phyloP scores from a whole-genome alignment of 1,284 basidiomycete genomes.

The Apiotrichum akiyoshidainum region DNA sequence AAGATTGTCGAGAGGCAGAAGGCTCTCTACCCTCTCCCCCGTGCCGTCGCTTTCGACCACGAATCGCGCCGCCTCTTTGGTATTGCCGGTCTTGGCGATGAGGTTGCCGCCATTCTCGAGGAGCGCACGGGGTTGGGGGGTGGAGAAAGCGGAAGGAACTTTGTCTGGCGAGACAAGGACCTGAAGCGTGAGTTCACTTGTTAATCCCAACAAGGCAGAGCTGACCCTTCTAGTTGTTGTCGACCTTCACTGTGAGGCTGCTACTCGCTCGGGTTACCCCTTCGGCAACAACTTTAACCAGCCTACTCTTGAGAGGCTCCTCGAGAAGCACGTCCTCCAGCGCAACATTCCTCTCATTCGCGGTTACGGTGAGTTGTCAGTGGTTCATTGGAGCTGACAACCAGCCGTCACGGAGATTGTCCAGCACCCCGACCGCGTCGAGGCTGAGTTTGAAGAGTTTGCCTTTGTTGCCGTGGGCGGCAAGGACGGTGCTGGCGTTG shows the following conservation, averaged over 20 bases:
- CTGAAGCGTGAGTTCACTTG: constrained; percentile 13
- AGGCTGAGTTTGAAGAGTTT: constrained; percentile 6
- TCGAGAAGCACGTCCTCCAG: constrained; percentile 9
- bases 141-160: constrained; percentile 20
- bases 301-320: constrained; percentile 17
- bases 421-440: constrained; percentile 3
- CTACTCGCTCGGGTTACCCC: constrained; percentile 22
- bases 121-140: constrained; percentile 10
- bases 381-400: too few species aligned
- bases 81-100: constrained; percentile 12
- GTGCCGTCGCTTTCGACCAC: constrained; percentile 25
- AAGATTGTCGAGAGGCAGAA: constrained; percentile 24
- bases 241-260: constrained; percentile 13
- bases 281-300: constrained; percentile 19
- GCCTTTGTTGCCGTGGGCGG: background rate
- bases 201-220: too few species aligned
- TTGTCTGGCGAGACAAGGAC: constrained; percentile 24
- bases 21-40: constrained; percentile 24
- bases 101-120: constrained; percentile 16
- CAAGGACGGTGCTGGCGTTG: background rate
- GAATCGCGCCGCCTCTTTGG: constrained; percentile 22
- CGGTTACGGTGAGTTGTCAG: constrained; percentile 3
- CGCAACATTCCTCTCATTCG: constrained; percentile 7
- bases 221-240: constrained; percentile 8
- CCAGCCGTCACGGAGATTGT: background rate